Base-by-base conservation (phyloP, 2,329 filamentous ascomycete genomes). In the Xylaria polymorpha region DNA sequence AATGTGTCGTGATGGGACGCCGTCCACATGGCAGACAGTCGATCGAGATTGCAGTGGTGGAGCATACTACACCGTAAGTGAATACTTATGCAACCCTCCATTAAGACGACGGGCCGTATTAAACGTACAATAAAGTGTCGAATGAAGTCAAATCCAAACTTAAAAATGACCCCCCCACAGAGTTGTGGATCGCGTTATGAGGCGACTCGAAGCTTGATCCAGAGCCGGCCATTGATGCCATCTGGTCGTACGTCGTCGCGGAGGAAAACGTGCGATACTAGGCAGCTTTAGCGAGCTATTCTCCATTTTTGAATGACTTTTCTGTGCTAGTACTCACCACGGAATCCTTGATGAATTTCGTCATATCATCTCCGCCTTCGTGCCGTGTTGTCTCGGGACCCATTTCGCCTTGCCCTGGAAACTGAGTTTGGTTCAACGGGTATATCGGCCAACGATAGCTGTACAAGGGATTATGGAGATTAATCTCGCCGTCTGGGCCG, bases 1-100 rank as follows among this genome's bases (percentile, higher is more conserved):
- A 80, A 72, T 0, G 80, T 76, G 18, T 76, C 67, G 32, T 78
- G 71, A 68, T 84, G 75, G 43, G 83, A 78, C 18, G 79, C 80
- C 73, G 84, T 79, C 82, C 82, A 86, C 64, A 86, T 77, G 1
- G 86, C 84, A 69, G 88, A 86, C 14, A 91, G 82, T 20, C 89
- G 84, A 74, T 91, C 88, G 63, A 91, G 81, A 75, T 91, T 89
- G 72, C 83, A 79, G 79, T 86, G 84, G 69, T 86, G 84, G 9
- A 86, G 80, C 81, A 84, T 83, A 69, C 83, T 85, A 65, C 14
- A 44, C 8, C 58, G 56, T 60, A 51, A 62, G 20, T 72, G 32
- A 66, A 66, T 46, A n/a, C n/a, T n/a, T n/a, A 57, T 71, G 46
- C 29, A 48, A 14, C 41, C 1, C 6, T 29, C 44, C 12, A 15